phyloP scores from a whole-genome alignment of 2,329 filamentous ascomycete genomes.

The Arthrobotrys sphaeroides region DNA sequence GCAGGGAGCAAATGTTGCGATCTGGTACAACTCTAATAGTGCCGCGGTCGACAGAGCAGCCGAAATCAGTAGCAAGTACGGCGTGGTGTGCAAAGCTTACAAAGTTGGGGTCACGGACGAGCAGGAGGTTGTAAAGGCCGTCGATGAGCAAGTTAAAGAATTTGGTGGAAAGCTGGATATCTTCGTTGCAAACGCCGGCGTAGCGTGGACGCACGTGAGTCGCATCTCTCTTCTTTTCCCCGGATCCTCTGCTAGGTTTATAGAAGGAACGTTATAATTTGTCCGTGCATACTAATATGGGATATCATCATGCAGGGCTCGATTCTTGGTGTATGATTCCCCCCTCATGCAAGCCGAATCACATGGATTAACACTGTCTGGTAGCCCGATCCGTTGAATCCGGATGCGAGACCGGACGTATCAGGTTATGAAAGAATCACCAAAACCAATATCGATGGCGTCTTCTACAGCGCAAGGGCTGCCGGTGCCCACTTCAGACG shows the following conservation, averaged over 20 bases:
- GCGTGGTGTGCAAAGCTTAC: conserved; percentile 74
- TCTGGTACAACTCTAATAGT: conserved; percentile 77
- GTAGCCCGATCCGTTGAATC: conserved; percentile 24
- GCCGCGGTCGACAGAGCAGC: conserved; percentile 71
- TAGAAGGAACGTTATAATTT: too few relatives aligned
- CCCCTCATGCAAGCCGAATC: background rate
- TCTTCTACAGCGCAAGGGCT: conserved; percentile 78
- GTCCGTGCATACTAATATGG: conserved; percentile 9
- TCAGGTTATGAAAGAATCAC: conserved; percentile 72
- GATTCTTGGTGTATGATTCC: conserved; percentile 35
- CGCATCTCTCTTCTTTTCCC: too few relatives aligned
- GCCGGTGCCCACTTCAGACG: conserved; percentile 76
- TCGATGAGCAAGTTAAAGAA: conserved; percentile 68
- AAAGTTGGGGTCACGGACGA: conserved; percentile 70
- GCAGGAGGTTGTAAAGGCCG: conserved; percentile 66
- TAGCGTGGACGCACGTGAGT: conserved; percentile 68
- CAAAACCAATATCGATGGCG: conserved; percentile 76
- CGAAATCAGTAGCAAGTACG: conserved; percentile 72
- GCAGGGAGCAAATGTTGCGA: conserved; percentile 75
- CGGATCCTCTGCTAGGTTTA: too few relatives aligned
- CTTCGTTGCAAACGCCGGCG: conserved; percentile 81
- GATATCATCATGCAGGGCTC: conserved; percentile 35
- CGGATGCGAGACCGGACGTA: conserved; percentile 6
- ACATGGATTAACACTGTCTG: background rate
- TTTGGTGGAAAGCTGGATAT: conserved; percentile 79